These are phyloP conservation scores for Bombardia bombarda DNA, from an alignment of 495 filamentous ascomycete genomes.

Conservation along the genomic window DNA sequence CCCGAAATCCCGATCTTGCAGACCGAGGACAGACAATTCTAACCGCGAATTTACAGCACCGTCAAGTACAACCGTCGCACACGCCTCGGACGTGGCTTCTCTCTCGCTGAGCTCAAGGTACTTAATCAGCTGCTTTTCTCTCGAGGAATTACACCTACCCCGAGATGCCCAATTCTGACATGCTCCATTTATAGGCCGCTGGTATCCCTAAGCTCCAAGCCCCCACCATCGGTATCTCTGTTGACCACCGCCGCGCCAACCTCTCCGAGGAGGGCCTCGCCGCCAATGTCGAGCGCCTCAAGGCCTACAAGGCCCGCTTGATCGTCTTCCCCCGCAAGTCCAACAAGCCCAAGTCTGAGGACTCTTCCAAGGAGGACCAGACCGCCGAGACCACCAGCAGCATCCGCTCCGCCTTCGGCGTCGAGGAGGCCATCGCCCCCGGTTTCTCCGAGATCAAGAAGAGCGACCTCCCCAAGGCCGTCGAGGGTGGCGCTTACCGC, in stretches of 20 bases:
- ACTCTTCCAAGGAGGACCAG: constrained; percentile 82
- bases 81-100: constrained; percentile 93
- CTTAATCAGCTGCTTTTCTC: constrained; percentile 12
- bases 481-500: constrained; percentile 75
- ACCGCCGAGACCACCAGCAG: constrained; percentile 55
- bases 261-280: constrained; percentile 87
- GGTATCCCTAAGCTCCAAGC: constrained; percentile 92
- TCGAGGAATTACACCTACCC: neutral
- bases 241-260: constrained; percentile 94
- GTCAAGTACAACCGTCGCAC: constrained; percentile 99
- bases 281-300: constrained; percentile 90
- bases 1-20: too few relatives aligned
- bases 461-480: constrained; percentile 63
- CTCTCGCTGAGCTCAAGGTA: constrained; percentile 96
- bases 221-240: constrained; percentile 89
- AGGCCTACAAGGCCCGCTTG: constrained; percentile 88
- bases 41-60: constrained; percentile 21
- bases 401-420: constrained; percentile 55
- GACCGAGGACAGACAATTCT: too few relatives aligned
- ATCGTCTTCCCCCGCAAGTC: constrained; percentile 96
- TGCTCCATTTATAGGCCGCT: constrained; percentile 60
- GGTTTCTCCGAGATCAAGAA: constrained; percentile 73
- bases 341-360: constrained; percentile 83
- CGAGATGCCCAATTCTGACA: constrained; percentile 7
- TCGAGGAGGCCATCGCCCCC: constrained; percentile 51